Base-by-base conservation (phyloP, 2,329 filamentous ascomycete species). In the Penicillium fuscoglaucum region DNA sequence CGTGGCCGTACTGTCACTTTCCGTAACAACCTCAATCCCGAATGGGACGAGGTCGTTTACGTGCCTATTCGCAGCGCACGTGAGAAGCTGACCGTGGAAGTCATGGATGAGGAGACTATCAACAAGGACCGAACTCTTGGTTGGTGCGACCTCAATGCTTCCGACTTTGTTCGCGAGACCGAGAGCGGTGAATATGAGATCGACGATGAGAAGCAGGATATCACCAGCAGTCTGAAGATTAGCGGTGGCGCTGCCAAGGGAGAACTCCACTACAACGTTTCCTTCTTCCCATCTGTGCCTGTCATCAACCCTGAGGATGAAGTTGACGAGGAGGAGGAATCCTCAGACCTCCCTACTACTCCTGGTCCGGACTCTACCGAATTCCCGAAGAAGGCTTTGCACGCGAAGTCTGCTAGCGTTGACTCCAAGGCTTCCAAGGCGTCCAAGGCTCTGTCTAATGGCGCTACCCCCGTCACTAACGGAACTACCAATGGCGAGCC, bases 21-120 rank as follows among this genome's bases (percentile, higher is more conserved):
- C 81, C 88, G 91, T 72, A 99, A 96, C 77, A 96, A 97, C 61
- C 85, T 99, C 58, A 91, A 96, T 72, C 95, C 95, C 2, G 90
- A 95, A 53, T 99, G 90, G 88, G 92, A 99, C 69, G 95, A 99
- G 76, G 87, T 99, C 26, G 84, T 97, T 24, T 99, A 99, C 71
- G 84, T 99, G 0, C 93, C 96, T 1, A 84, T 99, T 57, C 93
- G 97, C 73, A 92, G 88, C 7, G 69, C 84, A 15, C 88, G 91
- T 33, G 95, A 99, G 73, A 91, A 90, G 70, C 80, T 99, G 31
- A 87, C 87, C 1, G 78, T 99, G 19, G 95, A 99, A 74, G 92
- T 98, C 64, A 96, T 99, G 93, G 95, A 99, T 68, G 87, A 95
- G 61, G 95, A 99, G 76, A 93, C 87, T 66, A 83, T 98, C 70